phyloP scores from a whole-genome alignment of 2,329 filamentous ascomycete species.

The Xylaria sp. region DNA sequence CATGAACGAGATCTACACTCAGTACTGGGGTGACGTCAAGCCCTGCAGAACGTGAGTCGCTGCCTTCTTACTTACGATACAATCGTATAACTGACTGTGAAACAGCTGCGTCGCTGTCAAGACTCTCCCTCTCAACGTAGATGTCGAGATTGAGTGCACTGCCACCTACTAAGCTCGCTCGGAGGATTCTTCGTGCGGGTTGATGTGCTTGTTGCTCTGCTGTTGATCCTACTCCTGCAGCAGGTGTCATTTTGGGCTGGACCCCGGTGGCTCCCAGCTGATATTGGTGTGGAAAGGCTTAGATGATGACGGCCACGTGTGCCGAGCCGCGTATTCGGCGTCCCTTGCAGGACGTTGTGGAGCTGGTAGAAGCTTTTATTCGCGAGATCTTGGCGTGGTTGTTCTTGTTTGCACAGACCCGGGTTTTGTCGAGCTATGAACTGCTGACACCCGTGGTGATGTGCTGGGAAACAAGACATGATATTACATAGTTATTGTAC shows the following conservation, averaged over 20 bases:
- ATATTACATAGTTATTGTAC: too few relatives aligned
- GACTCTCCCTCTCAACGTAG: conserved; percentile 76
- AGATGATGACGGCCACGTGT: not conserved
- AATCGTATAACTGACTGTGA: conserved; percentile 3
- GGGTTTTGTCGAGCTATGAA: not conserved
- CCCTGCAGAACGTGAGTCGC: conserved; percentile 39
- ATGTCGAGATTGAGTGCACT: conserved; percentile 87
- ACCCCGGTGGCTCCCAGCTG: not conserved
- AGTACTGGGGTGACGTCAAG: conserved; percentile 57
- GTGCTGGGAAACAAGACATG: too few relatives aligned
- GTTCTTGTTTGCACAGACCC: not conserved
- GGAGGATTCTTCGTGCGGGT: not conserved
- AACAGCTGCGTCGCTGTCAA: conserved; percentile 81
- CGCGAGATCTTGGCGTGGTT: not conserved
- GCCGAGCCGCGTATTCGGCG: not conserved
- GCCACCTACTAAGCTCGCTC: conserved; percentile 38
- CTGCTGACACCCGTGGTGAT: too few relatives aligned
- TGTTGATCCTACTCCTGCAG: not conserved
- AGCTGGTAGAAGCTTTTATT: not conserved
- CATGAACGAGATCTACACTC: conserved; percentile 69
- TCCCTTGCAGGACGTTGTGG: not conserved
- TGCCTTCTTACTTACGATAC: not conserved
- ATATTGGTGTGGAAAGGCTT: not conserved
- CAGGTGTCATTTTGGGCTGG: not conserved
- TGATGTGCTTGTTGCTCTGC: not conserved